Base-by-base conservation (phyloP, 345 rosid species). In the Litchi chinensis region DNA sequence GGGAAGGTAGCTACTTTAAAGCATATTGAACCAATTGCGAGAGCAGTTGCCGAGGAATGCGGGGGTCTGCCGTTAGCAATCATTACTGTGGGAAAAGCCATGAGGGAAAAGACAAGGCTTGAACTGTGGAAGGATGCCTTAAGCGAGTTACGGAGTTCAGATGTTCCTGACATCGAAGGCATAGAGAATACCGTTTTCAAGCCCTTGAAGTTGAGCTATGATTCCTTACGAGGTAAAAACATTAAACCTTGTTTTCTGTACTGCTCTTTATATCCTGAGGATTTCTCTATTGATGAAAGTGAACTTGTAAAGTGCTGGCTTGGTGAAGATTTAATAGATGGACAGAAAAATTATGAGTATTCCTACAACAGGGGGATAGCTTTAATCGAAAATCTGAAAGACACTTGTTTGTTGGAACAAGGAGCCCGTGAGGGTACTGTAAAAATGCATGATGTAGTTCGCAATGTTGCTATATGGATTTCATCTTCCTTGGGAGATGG, bases 271-370 rank as follows among this genome's bases (percentile, higher is more conserved):
- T 84, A 74, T 56, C 89, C 85, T 0, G 84, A 71, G 21, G 73
- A 74, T 70, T 80, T 65, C 64, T 80, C 81, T 2, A 87, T 87
- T 6, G n/a, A 71, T 56, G 40, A 39, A 7, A 63, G 65, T 63
- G 89, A 86, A 64, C 73, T 86, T 59, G 54, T 82, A 40, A 80
- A 82, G 50, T 82, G 84, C 75, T 84, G 87, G 85, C 39, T 75
- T 52, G 89, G 84, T 28, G 85, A 81, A 60, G 78, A 79, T 18
- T 75, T 81, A 26, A 64, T 86, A 32, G 82, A 82, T 15, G 54
- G 59, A 16, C 41, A 78, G 50, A 84, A 76, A 68, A 69, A 63
- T 32, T 37, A 77, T 16, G 85, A 83, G 56, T 73, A 82, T n/a
- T 73, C 79, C 41, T 72, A 68, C 59, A 80, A 77, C 60, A 70